phyloP scores from a whole-genome alignment of 2,329 filamentous ascomycete genomes.

The Biscogniauxia sp. region DNA sequence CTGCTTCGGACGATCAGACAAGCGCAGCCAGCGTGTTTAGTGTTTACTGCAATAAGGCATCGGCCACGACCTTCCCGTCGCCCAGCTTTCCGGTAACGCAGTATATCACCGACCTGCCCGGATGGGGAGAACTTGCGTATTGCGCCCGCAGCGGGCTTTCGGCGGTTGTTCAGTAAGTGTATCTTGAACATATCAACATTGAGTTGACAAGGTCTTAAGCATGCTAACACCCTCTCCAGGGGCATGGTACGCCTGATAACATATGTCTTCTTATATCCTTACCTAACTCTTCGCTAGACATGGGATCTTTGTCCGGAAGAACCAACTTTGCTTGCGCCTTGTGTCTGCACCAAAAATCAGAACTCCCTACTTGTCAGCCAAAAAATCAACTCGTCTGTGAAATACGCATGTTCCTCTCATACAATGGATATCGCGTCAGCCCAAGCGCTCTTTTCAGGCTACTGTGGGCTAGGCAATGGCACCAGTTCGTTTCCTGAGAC shows the following conservation, averaged over 20 bases:
- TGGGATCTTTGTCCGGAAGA: slow-evolving; percentile 37
- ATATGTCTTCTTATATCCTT: not conserved
- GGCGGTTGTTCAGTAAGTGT: slow-evolving; percentile 38
- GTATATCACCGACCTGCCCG: slow-evolving; percentile 51
- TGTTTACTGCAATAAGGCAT: slow-evolving; percentile 48
- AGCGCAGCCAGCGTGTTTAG: slow-evolving; percentile 45
- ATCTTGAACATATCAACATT: not conserved
- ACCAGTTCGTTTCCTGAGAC: slow-evolving; percentile 48
- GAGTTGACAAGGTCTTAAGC: not conserved
- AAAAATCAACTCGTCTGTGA: slow-evolving; percentile 42
- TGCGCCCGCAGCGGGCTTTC: slow-evolving; percentile 41
- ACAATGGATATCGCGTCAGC: slow-evolving; percentile 48
- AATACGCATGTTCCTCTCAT: slow-evolving; percentile 44
- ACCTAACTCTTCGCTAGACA: slow-evolving; percentile 27
- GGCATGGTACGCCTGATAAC: slow-evolving; percentile 27
- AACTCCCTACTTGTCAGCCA: slow-evolving; percentile 44
- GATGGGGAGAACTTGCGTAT: slow-evolving; percentile 40
- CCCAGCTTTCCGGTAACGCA: slow-evolving; percentile 43
- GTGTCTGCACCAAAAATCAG: slow-evolving; percentile 50
- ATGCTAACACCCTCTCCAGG: slow-evolving; percentile 19
- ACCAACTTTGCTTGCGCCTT: slow-evolving; percentile 45
- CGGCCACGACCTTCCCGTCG: slow-evolving; percentile 38
- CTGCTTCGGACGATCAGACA: slow-evolving; percentile 46
- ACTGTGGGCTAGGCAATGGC: slow-evolving; percentile 50
- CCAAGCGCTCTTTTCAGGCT: slow-evolving; percentile 49